Evolutionary conservation across 768 basidiomycete species (phyloP).

Genomic region (Pleurotus tuber-regium): DNA sequence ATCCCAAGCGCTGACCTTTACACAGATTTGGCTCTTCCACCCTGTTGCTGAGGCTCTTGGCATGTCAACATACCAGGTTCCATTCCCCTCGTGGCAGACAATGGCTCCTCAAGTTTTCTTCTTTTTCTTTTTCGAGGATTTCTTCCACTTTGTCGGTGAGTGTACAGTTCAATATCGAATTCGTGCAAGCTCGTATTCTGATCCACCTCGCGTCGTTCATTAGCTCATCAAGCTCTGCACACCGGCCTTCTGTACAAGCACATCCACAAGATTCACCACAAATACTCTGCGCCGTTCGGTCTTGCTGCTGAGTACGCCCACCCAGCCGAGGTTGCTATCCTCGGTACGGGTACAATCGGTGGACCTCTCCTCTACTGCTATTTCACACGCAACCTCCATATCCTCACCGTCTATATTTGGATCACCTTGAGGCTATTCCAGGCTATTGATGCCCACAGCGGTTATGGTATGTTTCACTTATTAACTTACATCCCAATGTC

Average conservation of each 20-base stretch:
- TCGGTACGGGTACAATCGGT: constrained; percentile 86
- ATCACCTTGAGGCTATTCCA: constrained; percentile 93
- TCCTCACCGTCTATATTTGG: constrained; percentile 92
- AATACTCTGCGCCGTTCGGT: constrained; percentile 95
- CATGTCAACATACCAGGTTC: constrained; percentile 91
- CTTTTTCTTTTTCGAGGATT: constrained; percentile 96
- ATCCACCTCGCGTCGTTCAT: constrained; percentile 22
- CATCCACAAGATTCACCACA: constrained; percentile 98
- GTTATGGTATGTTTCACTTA: constrained; percentile 66
- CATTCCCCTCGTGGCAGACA: constrained; percentile 71
- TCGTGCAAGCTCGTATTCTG: constrained; percentile 25
- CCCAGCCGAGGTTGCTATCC: constrained; percentile 93
- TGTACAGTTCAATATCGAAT: constrained; percentile 10
- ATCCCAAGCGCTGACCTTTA: not conserved
- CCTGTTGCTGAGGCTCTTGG: constrained; percentile 85
- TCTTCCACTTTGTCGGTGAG: constrained; percentile 90
- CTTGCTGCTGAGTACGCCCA: constrained; percentile 98
- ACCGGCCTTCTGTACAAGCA: constrained; percentile 82
- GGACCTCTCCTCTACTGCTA: constrained; percentile 87
- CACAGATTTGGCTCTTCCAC: constrained; percentile 87
- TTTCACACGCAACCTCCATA: constrained; percentile 77
- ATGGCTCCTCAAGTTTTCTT: constrained; percentile 77
- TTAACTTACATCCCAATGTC: not conserved
- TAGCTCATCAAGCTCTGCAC: constrained; percentile 90
- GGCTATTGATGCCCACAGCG: constrained; percentile 95